Evolutionary conservation across 495 filamentous ascomycete genomes (phyloP), one percentile per base, ranked within the genome.

Genomic region (Xeromyces bisporus): DNA sequence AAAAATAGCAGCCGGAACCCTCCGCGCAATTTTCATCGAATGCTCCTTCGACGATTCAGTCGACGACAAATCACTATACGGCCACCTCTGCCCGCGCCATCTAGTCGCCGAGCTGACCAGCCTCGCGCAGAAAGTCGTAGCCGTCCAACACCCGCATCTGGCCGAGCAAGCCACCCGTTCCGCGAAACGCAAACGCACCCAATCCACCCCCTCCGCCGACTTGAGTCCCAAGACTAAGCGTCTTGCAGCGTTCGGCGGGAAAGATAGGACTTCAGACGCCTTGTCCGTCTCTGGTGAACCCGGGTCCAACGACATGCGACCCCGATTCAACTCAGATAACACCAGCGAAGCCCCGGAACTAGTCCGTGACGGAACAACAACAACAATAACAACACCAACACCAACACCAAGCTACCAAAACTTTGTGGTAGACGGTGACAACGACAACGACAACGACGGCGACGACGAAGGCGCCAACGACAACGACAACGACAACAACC

Each of bases 1-100:
- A 7, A 91, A 89, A 43, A 70, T 96, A 13, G 71, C 59, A 3
- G 48, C 57, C 1, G 78, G 80, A 1, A 56, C 63, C 7, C 64
- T 97, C 1, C 58, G 61, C 1, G 86, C 77, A 7, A 75, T 97
- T 5, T 82, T 94, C 45, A 93, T 97, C 42, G 89, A 97, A 61
- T 96, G 89, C 48, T 87, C 79, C 18, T 97, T 82, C 48, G 79
- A 78, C 38, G 73, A 93, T 43, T 64, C 63, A 6, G 73, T 79
- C 38, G 62, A 72, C 10, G 77, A 86, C 31, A 69, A 74, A 16
- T 65, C 67, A 6, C 66, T 97, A 2, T 97, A 79, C 45, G 89
- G 89, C 1, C 89, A 97, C 44, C 66, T 97, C 2, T 73, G 77
- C 5, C 87, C 89, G 1, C 65, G 76, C 3, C 85, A 83, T 47